Evolutionary conservation across 2,329 filamentous ascomycete genomes (phyloP).

Genomic region (Ceratocystis cubensis): DNA sequence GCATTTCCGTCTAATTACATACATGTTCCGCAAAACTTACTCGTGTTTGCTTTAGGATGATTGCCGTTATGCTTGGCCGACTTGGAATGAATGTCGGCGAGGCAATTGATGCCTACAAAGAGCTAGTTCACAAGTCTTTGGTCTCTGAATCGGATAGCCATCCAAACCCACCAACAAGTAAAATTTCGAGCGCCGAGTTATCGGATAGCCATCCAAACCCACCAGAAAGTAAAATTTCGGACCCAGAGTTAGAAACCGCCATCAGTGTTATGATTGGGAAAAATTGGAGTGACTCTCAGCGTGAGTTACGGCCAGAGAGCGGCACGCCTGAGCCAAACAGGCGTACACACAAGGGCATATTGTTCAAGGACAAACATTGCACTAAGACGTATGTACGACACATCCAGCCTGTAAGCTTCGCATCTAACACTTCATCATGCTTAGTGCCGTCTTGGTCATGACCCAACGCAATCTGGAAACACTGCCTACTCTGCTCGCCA

Average conservation of each 20-base stretch:
- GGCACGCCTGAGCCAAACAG: not conserved
- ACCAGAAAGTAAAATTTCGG: too few relatives aligned
- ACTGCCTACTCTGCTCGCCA: conserved; percentile 24
- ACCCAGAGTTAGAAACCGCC: not conserved
- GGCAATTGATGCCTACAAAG: not conserved
- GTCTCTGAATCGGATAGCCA: not conserved
- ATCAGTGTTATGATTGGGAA: not conserved
- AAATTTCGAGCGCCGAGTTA: not conserved
- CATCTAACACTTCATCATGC: not conserved
- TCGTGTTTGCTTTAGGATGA: not conserved
- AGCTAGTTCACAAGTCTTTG: not conserved
- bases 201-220: not conserved
- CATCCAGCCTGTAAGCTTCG: too few relatives aligned
- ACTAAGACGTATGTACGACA: not conserved
- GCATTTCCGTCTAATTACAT: not conserved
- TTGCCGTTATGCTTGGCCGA: not conserved
- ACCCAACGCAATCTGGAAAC: conserved; percentile 14
- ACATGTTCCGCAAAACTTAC: too few relatives aligned
- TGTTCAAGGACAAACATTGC: not conserved
- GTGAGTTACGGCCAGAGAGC: not conserved
- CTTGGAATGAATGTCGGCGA: not conserved
- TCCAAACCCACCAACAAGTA: not conserved
- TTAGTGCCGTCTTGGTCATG: not conserved
- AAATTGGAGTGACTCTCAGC: not conserved
- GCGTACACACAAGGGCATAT: not conserved